A percentile compares a stretch with the other conserved stretches of the same genome.
These are phyloP conservation scores for Santalum album DNA, from an alignment of 164 flowering plant genomes.

Conservation along the genomic window DNA sequence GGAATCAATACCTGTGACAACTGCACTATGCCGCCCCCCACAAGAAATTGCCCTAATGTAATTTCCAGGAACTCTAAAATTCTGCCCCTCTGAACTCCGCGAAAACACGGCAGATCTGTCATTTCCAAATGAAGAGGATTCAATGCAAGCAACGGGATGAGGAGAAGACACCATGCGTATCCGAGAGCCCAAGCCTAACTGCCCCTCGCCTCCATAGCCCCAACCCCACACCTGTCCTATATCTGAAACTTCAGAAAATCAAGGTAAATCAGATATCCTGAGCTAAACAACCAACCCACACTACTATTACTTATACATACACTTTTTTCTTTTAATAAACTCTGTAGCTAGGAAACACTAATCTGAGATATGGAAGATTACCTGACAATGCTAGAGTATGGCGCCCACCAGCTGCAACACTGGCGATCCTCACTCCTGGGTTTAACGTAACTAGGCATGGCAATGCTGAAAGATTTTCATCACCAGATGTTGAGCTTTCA, in stretches of 20 bases:
- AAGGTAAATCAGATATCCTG: slow-evolving; percentile 19
- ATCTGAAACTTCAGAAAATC: slow-evolving; percentile 62
- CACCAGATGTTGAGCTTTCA: slow-evolving; percentile 65
- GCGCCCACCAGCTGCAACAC: slow-evolving; percentile 97
- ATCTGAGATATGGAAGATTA: slow-evolving; percentile 16
- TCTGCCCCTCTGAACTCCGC: slow-evolving; percentile 42
- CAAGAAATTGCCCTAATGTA: slow-evolving; percentile 86
- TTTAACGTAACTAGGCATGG: slow-evolving; percentile 79
- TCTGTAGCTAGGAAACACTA: slow-evolving; percentile 1
- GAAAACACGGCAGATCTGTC: slow-evolving; percentile 42
- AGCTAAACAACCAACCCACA: slow-evolving; percentile 5
- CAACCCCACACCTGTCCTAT: slow-evolving; percentile 99
- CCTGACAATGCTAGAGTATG: slow-evolving; percentile 94
- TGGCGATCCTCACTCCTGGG: slow-evolving; percentile 69
- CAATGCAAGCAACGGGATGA: slow-evolving; percentile 83
- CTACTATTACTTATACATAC: too few species aligned
- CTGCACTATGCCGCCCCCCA: slow-evolving; percentile 97
- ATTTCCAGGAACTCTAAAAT: slow-evolving; percentile 63
- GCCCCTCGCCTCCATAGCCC: slow-evolving; percentile 99
- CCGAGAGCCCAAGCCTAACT: slow-evolving; percentile 92
- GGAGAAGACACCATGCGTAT: slow-evolving; percentile 95
- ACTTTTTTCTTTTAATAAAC: too few species aligned
- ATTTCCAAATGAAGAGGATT: slow-evolving; percentile 39
- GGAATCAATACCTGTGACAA: slow-evolving; percentile 58
- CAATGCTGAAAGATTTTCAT: slow-evolving; percentile 68